Conservation (phyloP, 257 asterid species). For the Forsythia suspensa region DNA sequence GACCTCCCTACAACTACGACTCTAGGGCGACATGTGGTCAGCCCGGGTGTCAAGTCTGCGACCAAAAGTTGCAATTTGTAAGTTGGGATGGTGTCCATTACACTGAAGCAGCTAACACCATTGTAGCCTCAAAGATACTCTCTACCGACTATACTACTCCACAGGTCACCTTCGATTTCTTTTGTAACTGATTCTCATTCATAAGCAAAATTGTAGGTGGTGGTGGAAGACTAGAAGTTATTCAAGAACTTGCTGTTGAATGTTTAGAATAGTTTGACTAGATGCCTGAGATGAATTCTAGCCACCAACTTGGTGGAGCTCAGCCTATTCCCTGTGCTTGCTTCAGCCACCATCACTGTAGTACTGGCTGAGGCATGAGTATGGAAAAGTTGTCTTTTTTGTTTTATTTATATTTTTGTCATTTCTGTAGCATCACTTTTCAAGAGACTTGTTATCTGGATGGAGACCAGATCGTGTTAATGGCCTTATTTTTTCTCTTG, state of each 20-base stretch:
- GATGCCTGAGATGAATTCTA: background rate
- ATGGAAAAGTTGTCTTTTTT: background rate
- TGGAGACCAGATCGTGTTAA: background rate
- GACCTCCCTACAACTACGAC: slow-evolving; percentile 78
- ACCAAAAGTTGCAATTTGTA: slow-evolving; percentile 39
- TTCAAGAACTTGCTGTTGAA: background rate
- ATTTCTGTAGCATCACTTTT: background rate
- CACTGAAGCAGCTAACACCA: slow-evolving; percentile 75
- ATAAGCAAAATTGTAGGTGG: background rate
- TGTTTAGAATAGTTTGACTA: background rate
- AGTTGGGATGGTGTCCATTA: slow-evolving; percentile 90
- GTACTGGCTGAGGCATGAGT: background rate
- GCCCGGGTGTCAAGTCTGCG: slow-evolving; percentile 62
- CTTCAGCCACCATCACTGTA: background rate
- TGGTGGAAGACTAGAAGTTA: background rate
- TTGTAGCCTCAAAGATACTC: slow-evolving; percentile 65
- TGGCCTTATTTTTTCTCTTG: too few relatives aligned
- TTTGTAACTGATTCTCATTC: slow-evolving; percentile 46
- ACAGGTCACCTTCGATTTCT: slow-evolving; percentile 47
- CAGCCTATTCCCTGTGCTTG: background rate
- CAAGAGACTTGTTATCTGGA: background rate
- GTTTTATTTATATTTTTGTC: background rate
- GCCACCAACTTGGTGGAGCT: background rate
- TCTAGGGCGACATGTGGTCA: slow-evolving; percentile 54
- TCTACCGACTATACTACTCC: slow-evolving; percentile 70